A percentile compares a stretch with the other conserved stretches of the same genome.
Conservation (phyloP, 2,329 filamentous ascomycete species). For the Aspergillus sp. region DNA sequence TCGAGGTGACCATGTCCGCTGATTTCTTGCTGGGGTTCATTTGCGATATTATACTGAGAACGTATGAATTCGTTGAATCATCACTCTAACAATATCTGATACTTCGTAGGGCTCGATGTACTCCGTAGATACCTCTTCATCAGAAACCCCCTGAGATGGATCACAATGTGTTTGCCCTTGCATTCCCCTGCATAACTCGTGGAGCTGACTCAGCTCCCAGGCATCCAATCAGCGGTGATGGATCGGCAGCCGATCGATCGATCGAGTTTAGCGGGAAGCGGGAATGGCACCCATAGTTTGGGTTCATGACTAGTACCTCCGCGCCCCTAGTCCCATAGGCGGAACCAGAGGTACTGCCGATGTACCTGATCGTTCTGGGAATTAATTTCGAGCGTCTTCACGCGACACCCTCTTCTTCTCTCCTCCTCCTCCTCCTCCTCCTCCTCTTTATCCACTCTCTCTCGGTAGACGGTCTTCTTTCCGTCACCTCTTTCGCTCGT, state of each 20-base stretch:
- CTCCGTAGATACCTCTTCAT: background rate
- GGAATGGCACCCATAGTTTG: background rate
- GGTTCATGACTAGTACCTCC: background rate
- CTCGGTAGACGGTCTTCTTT: background rate
- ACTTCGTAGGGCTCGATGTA: no score
- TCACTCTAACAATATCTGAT: background rate
- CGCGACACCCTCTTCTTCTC: constrained; percentile 3
- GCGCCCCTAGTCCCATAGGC: background rate
- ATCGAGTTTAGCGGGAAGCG: background rate
- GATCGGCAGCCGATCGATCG: constrained; percentile 2
- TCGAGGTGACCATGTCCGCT: background rate
- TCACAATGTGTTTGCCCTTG: background rate
- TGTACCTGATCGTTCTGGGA: background rate
- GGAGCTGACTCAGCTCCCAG: background rate
- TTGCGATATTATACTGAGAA: background rate
- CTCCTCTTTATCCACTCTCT: constrained; percentile 1
- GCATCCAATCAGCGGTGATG: background rate
- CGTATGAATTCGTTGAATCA: background rate
- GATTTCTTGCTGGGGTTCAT: background rate
- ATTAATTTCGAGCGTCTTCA: background rate
- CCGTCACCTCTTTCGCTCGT: constrained; percentile 4
- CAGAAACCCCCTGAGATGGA: no score
- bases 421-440: background rate
- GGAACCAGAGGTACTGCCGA: background rate
- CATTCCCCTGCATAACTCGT: constrained; percentile 4